Evolutionary conservation across 441 rosid genomes (phyloP).

Genomic region (California macrophylla): DNA sequence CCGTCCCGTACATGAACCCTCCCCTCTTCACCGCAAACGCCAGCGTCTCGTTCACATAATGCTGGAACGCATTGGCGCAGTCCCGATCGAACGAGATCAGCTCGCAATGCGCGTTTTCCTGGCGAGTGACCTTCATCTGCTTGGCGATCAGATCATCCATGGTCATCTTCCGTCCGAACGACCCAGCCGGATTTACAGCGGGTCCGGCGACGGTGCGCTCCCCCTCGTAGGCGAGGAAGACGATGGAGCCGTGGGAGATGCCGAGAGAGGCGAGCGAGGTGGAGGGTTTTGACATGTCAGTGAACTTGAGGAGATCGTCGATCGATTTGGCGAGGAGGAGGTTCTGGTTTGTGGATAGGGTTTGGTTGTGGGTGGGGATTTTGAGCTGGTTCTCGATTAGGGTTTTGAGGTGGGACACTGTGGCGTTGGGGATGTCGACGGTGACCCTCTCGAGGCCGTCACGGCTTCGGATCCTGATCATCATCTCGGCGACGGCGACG

Average conservation of each 20-base stretch:
- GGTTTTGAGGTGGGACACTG: conserved; percentile 65
- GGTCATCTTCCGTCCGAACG: conserved; percentile 50
- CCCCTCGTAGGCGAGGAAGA: conserved; percentile 66
- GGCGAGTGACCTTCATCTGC: not conserved
- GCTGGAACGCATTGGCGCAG: conserved; percentile 72
- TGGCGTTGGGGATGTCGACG: conserved; percentile 37
- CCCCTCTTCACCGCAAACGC: conserved; percentile 79
- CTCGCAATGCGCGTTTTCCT: conserved; percentile 49
- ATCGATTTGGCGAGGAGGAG: conserved; percentile 62
- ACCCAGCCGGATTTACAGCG: conserved; percentile 58
- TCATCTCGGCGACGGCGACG: conserved; percentile 28
- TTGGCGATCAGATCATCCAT: not conserved
- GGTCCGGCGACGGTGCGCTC: conserved; percentile 70
- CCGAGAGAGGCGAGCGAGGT: conserved; percentile 46
- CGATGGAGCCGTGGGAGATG: conserved; percentile 64
- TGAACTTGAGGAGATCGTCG: conserved; percentile 38
- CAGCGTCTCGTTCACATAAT: conserved; percentile 60
- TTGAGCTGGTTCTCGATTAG: conserved; percentile 69
- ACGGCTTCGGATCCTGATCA: conserved; percentile 86
- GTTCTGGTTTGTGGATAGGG: conserved; percentile 66
- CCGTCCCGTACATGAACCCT: conserved; percentile 79
- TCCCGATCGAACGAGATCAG: conserved; percentile 83
- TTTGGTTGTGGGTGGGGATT: conserved; percentile 65
- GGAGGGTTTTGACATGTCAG: conserved; percentile 64
- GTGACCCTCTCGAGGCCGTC: conserved; percentile 87